phyloP scores from a whole-genome alignment of 768 basidiomycete species.

The Lentinus brumalis region DNA sequence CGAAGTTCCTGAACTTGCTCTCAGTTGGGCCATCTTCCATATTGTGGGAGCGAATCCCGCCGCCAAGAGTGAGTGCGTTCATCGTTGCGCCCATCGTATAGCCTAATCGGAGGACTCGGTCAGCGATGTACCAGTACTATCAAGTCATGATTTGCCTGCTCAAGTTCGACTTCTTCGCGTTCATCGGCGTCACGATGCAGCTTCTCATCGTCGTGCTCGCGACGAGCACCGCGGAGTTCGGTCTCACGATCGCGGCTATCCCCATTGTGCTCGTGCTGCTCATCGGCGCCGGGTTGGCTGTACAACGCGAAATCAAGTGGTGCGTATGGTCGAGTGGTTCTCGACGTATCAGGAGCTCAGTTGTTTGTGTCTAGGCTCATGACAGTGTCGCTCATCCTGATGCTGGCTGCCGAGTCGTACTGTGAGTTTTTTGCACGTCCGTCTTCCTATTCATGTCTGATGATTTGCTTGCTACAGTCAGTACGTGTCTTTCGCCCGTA shows the following conservation, averaged over 20 bases:
- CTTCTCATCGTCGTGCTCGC: constrained; percentile 78
- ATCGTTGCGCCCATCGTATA: neutral
- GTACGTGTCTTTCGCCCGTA: constrained; percentile 15
- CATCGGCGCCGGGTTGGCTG: constrained; percentile 64
- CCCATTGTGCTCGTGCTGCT: constrained; percentile 75
- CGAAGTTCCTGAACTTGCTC: neutral
- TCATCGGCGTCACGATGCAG: constrained; percentile 90
- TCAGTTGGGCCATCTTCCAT: constrained; percentile 89
- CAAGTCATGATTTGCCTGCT: constrained; percentile 86
- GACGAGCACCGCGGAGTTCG: constrained; percentile 71
- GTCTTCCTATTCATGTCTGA: constrained; percentile 1
- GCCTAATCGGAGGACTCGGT: neutral
- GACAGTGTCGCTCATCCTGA: constrained; percentile 68
- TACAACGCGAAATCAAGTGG: constrained; percentile 79
- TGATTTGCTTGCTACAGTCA: constrained; percentile 19
- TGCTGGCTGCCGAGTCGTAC: constrained; percentile 76
- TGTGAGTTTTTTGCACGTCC: constrained; percentile 48
- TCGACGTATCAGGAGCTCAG: too few relatives aligned
- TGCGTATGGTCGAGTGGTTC: neutral
- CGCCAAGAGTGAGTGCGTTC: constrained; percentile 65
- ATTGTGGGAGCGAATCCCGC: constrained; percentile 84
- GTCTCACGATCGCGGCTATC: constrained; percentile 79
- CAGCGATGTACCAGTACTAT: constrained; percentile 88
- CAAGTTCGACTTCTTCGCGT: constrained; percentile 90
- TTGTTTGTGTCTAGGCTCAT: constrained; percentile 55